A percentile compares a stretch with the other conserved stretches of the same genome.
These are phyloP conservation scores for Aspergillus steynii DNA, from an alignment of 495 filamentous ascomycete genomes.

Conservation along the genomic window DNA sequence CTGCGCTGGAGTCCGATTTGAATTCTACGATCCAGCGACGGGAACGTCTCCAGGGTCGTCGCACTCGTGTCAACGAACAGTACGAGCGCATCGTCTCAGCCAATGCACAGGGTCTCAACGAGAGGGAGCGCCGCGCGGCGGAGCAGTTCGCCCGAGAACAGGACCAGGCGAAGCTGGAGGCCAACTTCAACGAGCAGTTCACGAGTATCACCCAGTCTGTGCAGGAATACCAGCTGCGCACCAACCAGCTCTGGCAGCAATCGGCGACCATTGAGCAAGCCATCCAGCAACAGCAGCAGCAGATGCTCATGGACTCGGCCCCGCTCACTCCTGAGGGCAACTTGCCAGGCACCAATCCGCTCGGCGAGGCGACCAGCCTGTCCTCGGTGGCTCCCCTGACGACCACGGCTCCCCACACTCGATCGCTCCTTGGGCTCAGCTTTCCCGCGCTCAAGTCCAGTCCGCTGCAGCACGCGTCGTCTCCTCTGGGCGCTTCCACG, in stretches of 20 bases:
- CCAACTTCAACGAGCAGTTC: conserved; percentile 47
- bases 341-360: conserved; percentile 47
- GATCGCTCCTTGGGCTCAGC: conserved; percentile 42
- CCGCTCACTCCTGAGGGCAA: conserved; percentile 51
- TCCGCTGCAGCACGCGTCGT: conserved; percentile 42
- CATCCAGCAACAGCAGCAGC: conserved; percentile 47
- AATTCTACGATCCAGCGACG: conserved; percentile 67
- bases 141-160: conserved; percentile 65
- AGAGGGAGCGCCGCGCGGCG: conserved; percentile 68
- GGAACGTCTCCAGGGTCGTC: conserved; percentile 74
- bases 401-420: conserved; percentile 33
- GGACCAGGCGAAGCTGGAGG: conserved; percentile 61
- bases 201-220: conserved; percentile 44
- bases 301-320: conserved; percentile 45
- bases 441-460: conserved; percentile 42
- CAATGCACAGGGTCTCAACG: conserved; percentile 72
- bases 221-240: conserved; percentile 49
- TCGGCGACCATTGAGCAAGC: conserved; percentile 47
- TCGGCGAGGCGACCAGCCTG: conserved; percentile 30
- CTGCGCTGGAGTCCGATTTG: conserved; percentile 66
- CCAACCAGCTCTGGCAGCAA: conserved; percentile 51
- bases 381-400: conserved; percentile 25
- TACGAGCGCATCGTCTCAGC: conserved; percentile 75
- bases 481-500: conserved; percentile 32
- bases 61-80: conserved; percentile 74